These are phyloP conservation scores for Nicotiana tabacum DNA, from an alignment of 257 asterid genomes.

Conservation along the genomic window DNA sequence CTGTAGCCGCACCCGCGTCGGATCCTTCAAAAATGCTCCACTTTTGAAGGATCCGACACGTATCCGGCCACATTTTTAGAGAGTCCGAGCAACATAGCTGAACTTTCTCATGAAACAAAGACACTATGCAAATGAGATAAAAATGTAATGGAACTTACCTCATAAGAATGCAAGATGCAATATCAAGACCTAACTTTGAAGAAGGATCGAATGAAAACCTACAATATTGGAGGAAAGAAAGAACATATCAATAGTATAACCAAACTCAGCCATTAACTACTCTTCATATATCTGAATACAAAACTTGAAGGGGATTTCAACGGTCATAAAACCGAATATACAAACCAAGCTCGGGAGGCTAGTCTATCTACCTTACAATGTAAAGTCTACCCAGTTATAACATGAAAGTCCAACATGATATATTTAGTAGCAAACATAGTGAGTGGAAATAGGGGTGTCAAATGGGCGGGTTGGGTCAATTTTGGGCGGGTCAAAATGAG, in stretches of 20 bases:
- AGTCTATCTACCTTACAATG: background rate
- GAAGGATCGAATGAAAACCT: slow-evolving; percentile 92
- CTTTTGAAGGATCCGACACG: no score
- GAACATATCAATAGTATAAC: slow-evolving; percentile 16
- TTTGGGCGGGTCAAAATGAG: no score
- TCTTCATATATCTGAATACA: background rate
- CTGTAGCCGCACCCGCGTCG: no score
- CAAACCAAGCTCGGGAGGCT: background rate
- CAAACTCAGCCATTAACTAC: background rate
- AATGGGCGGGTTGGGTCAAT: no score
- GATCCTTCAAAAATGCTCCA: no score
- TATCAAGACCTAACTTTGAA: slow-evolving; percentile 77
- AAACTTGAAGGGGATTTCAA: background rate
- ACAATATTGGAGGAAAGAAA: slow-evolving; percentile 19
- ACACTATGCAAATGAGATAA: slow-evolving; percentile 4
- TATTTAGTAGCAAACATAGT: background rate
- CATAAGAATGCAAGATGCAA: slow-evolving; percentile 85
- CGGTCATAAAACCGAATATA: background rate
- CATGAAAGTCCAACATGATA: background rate
- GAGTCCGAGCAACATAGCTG: no score
- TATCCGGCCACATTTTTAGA: no score
- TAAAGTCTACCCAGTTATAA: background rate
- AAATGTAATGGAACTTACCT: slow-evolving; percentile 43
- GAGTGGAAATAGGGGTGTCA: no score
- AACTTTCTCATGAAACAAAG: slow-evolving; percentile 2